Conservation (phyloP, 2,329 filamentous ascomycete genomes). For the Teratosphaeria pseudoeucalypti region DNA sequence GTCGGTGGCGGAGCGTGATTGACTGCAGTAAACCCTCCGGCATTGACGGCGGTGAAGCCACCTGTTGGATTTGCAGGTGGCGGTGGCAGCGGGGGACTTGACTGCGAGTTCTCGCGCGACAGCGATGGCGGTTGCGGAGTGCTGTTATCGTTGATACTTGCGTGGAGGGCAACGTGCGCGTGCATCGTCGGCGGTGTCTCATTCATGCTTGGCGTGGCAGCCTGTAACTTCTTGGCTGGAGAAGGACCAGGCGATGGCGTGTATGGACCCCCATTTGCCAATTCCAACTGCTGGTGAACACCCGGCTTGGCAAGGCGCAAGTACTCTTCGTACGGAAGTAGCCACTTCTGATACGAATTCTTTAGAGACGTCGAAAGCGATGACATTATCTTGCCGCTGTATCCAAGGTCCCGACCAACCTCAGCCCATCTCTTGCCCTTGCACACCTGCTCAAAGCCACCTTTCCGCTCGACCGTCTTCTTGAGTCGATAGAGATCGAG, state of each 20-base stretch:
- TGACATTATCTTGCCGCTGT: slow-evolving; percentile 99
- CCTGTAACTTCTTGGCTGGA: slow-evolving; percentile 52
- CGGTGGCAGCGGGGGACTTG: slow-evolving; percentile 30
- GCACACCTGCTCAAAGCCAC: slow-evolving; percentile 93
- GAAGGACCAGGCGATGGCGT: slow-evolving; percentile 67
- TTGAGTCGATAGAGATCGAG: slow-evolving; percentile 92
- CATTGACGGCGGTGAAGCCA: slow-evolving; percentile 65
- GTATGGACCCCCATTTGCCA: slow-evolving; percentile 78
- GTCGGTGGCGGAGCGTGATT: slow-evolving; percentile 44
- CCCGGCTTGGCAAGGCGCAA: slow-evolving; percentile 81
- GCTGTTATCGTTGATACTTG: slow-evolving; percentile 36
- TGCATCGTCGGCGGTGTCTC: slow-evolving; percentile 46
- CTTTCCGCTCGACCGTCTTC: slow-evolving; percentile 88
- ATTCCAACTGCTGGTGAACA: slow-evolving; percentile 90
- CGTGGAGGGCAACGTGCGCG: slow-evolving; percentile 47
- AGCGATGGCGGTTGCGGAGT: slow-evolving; percentile 9
- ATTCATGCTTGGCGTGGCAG: slow-evolving; percentile 40
- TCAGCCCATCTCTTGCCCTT: slow-evolving; percentile 99
- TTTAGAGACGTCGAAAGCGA: slow-evolving; percentile 95
- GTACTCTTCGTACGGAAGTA: slow-evolving; percentile 94
- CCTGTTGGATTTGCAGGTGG: slow-evolving; percentile 31
- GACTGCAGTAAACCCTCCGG: slow-evolving; percentile 47
- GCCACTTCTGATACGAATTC: slow-evolving; percentile 95
- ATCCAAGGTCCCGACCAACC: slow-evolving; percentile 89
- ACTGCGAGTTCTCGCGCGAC: slow-evolving; percentile 7